Percentiles rank a stretch among this genome's conserved stretches.
Evolutionary conservation across 495 filamentous ascomycete genomes (phyloP).

Genomic region (Talaromyces trachyspermus): DNA sequence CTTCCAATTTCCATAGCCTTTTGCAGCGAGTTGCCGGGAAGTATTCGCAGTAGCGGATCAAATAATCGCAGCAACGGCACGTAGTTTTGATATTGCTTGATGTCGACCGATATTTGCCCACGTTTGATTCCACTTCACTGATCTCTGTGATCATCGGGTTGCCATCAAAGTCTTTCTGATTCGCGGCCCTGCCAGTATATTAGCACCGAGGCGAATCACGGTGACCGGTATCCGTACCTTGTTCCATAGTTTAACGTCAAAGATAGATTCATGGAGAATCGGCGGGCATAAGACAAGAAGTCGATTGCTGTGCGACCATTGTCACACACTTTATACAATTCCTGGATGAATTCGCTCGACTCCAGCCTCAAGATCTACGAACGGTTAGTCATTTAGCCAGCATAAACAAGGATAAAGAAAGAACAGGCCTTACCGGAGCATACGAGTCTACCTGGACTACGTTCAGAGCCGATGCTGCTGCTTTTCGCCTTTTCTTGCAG

Average conservation of each 20-base stretch:
- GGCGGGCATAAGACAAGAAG: not conserved
- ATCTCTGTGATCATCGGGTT: slow-evolving; percentile 5
- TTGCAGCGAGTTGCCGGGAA: slow-evolving; percentile 1
- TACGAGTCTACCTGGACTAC: slow-evolving; percentile 1
- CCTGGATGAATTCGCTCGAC: slow-evolving; percentile 5
- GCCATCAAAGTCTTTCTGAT: slow-evolving; percentile 4
- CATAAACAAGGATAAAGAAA: not conserved
- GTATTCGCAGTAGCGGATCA: not conserved
- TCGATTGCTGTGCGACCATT: not conserved
- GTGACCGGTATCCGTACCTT: not conserved
- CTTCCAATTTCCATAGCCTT: slow-evolving; percentile 4
- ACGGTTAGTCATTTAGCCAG: not conserved
- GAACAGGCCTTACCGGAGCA: not conserved
- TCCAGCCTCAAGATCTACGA: slow-evolving; percentile 1
- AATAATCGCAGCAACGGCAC: not conserved
- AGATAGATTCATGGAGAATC: slow-evolving; percentile 5
- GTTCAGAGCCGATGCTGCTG: slow-evolving; percentile 4
- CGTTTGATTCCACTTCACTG: not conserved
- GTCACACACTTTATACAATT: slow-evolving; percentile 1
- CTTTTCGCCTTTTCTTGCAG: slow-evolving; percentile 7
- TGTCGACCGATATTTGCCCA: slow-evolving; percentile 4
- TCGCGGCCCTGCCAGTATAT: not conserved
- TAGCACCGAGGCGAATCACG: not conserved
- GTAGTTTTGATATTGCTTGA: slow-evolving; percentile 5
- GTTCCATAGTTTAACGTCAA: slow-evolving; percentile 4